These are phyloP conservation scores for Lipomyces starkeyi DNA, from an alignment of 805 yeast species.

Conservation along the genomic window DNA sequence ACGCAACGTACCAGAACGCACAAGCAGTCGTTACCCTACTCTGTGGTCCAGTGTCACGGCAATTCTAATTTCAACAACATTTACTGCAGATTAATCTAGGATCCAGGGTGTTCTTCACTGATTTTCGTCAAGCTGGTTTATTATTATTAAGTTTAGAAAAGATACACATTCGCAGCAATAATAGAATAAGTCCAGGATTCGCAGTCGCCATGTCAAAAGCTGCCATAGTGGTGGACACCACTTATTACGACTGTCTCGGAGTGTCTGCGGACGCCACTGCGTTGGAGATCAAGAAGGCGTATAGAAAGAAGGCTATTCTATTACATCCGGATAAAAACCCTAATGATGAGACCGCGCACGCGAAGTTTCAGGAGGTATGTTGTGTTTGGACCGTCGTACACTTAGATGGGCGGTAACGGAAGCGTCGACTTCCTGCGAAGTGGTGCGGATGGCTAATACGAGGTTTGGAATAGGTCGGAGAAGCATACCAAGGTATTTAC, in stretches of 20 bases:
- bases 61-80: background rate
- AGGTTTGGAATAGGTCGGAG: slow-evolving; percentile 48
- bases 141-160: background rate
- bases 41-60: background rate
- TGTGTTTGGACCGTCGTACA: background rate
- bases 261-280: slow-evolving; percentile 73
- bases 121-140: background rate
- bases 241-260: slow-evolving; percentile 82
- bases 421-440: background rate
- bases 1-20: too few species aligned
- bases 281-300: slow-evolving; percentile 88
- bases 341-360: slow-evolving; percentile 88
- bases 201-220: slow-evolving; percentile 2
- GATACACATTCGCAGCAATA: background rate
- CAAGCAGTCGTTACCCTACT: background rate
- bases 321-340: slow-evolving; percentile 98
- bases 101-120: background rate
- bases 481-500: slow-evolving; percentile 52
- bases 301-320: slow-evolving; percentile 84
- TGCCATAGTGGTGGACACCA: slow-evolving; percentile 86
- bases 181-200: background rate
- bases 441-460: background rate
- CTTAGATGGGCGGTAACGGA: background rate
- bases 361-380: slow-evolving; percentile 76
- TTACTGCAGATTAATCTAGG: background rate